These are phyloP conservation scores for Populus davidiana DNA, from an alignment of 345 rosid genomes.

Conservation along the genomic window DNA sequence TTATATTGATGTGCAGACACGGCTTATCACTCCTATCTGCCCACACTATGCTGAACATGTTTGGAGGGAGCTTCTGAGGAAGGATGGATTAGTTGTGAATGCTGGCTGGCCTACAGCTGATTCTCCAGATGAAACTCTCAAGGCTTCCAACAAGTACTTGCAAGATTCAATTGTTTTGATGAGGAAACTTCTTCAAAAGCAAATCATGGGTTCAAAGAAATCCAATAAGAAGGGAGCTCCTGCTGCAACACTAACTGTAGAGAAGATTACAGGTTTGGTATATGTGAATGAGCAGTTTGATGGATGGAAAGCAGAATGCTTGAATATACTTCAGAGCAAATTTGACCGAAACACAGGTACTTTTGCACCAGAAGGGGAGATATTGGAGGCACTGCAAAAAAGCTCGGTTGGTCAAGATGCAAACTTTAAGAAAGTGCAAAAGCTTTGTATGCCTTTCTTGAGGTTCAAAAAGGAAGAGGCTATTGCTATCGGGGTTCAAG, in stretches of 20 bases:
- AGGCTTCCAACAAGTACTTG: slow-evolving; percentile 83
- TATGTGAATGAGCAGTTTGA: slow-evolving; percentile 78
- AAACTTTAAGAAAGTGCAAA: slow-evolving; percentile 63
- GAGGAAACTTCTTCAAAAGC: slow-evolving; percentile 79
- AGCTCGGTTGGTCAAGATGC: slow-evolving; percentile 51
- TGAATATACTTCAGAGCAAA: slow-evolving; percentile 61
- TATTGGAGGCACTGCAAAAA: slow-evolving; percentile 52
- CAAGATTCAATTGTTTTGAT: slow-evolving; percentile 73
- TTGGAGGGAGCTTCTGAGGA: slow-evolving; percentile 82
- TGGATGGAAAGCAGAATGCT: slow-evolving; percentile 87
- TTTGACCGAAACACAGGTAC: slow-evolving; percentile 39
- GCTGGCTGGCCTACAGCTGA: slow-evolving; percentile 90
- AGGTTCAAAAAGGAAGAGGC: slow-evolving; percentile 86
- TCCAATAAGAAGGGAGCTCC: slow-evolving; percentile 64
- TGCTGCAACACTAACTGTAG: slow-evolving; percentile 42
- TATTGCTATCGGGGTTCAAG: slow-evolving; percentile 56
- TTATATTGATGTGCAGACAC: slow-evolving; percentile 90
- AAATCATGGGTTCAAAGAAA: slow-evolving; percentile 67
- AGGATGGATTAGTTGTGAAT: slow-evolving; percentile 67
- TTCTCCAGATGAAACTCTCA: slow-evolving; percentile 68
- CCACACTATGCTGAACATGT: slow-evolving; percentile 90
- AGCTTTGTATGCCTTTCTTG: slow-evolving; percentile 84
- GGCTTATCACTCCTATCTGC: slow-evolving; percentile 82
- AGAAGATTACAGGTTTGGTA: slow-evolving; percentile 53
- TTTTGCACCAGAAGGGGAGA: slow-evolving; percentile 66